A percentile compares a stretch with the other conserved stretches of the same genome.
These are phyloP conservation scores for Selaginella moellendorffii DNA, from an alignment of 75 land plant genomes.

Conservation along the genomic window DNA sequence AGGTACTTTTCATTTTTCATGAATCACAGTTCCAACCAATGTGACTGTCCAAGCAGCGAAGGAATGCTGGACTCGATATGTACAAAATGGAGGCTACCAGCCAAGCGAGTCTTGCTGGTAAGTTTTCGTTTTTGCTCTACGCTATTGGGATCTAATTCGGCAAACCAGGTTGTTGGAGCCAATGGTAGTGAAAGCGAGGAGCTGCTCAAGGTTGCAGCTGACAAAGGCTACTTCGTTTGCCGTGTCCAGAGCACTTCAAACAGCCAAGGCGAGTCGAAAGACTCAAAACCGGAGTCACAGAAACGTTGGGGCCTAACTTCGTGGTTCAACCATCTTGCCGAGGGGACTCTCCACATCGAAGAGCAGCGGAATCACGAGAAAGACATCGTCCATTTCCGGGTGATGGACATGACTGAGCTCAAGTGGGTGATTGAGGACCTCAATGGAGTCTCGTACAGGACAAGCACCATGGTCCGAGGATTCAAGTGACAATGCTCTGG, in stretches of 20 bases:
- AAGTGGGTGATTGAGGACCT: slow-evolving; percentile 35
- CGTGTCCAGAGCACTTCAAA: slow-evolving; percentile 15
- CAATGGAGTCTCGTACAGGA: slow-evolving; percentile 32
- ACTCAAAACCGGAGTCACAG: neutral
- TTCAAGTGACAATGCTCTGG: too few species aligned
- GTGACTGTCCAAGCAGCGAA: too few species aligned
- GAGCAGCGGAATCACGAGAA: slow-evolving; percentile 1
- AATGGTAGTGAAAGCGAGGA: slow-evolving; percentile 16
- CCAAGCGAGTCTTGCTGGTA: slow-evolving; percentile 30
- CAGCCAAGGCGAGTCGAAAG: slow-evolving; percentile 5
- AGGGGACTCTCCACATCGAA: slow-evolving; percentile 27
- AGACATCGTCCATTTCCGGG: slow-evolving; percentile 24
- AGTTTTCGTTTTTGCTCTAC: slow-evolving; percentile 2
- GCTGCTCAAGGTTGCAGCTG: slow-evolving; percentile 11
- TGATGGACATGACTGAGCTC: slow-evolving; percentile 29
- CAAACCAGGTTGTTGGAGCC: slow-evolving; percentile 21
- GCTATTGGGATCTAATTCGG: neutral
- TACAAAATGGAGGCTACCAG: slow-evolving; percentile 25
- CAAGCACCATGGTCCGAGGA: slow-evolving; percentile 24
- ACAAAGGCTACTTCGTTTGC: slow-evolving; percentile 25
- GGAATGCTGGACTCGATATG: slow-evolving; percentile 22
- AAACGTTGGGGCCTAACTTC: slow-evolving; percentile 17
- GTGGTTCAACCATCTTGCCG: slow-evolving; percentile 22
- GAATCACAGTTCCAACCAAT: too few species aligned
- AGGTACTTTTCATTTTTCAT: slow-evolving; percentile 10